A percentile compares a stretch with the other conserved stretches of the same genome.
Evolutionary conservation across 768 basidiomycete genomes (phyloP).

Genomic region (Naganishia vishniacii): DNA sequence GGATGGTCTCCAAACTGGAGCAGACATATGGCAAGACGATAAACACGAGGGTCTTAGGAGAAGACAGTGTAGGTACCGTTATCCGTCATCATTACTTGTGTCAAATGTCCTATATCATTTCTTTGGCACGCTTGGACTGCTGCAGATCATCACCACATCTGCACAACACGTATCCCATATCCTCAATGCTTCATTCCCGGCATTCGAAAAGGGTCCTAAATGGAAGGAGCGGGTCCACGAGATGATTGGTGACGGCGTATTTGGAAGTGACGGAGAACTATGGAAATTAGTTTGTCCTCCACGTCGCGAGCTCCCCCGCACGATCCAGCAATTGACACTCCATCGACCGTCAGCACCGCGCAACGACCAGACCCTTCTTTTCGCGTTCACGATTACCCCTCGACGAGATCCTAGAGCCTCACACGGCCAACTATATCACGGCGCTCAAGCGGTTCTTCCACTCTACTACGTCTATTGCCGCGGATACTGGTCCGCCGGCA

Average conservation of each 20-base stretch:
- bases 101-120: no score
- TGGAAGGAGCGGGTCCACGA: conserved; percentile 36
- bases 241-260: conserved; percentile 47
- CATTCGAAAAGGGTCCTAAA: conserved; percentile 40
- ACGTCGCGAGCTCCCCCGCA: not conserved
- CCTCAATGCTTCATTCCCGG: not conserved
- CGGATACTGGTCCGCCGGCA: conserved; percentile 1
- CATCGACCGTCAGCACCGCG: conserved; percentile 36
- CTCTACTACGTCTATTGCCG: conserved; percentile 12
- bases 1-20: conserved; percentile 34
- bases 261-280: conserved; percentile 43
- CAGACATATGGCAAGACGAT: conserved; percentile 29
- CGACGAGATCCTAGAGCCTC: conserved; percentile 18
- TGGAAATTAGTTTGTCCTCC: conserved; percentile 40
- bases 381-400: conserved; percentile 32
- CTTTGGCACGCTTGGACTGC: not conserved
- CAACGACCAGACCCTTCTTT: conserved; percentile 44
- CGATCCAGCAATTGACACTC: not conserved
- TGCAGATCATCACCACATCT: conserved; percentile 21
- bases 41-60: conserved; percentile 43
- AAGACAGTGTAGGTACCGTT: conserved; percentile 38
- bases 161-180: conserved; percentile 12
- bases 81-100: no score
- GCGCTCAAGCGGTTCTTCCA: conserved; percentile 30
- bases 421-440: conserved; percentile 28